These are phyloP conservation scores for Annona squamosa DNA, from an alignment of 164 flowering plant genomes.

Conservation along the genomic window DNA sequence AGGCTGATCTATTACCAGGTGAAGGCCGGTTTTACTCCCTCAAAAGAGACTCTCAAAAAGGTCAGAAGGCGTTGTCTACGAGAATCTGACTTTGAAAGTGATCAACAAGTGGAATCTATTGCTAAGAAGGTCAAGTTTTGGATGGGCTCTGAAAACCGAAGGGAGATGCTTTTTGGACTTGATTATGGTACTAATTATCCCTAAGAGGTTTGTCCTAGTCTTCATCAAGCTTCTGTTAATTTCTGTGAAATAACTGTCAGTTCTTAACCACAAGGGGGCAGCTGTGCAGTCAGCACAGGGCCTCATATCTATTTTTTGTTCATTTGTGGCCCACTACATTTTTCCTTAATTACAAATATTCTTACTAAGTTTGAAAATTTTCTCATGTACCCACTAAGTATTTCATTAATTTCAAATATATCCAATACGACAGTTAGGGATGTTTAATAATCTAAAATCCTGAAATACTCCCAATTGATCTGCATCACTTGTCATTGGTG, in stretches of 20 bases:
- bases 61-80: conserved; percentile 74
- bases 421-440: too few species aligned
- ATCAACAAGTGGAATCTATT: conserved; percentile 46
- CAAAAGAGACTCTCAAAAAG: conserved; percentile 66
- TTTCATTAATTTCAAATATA: too few species aligned
- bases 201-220: conserved; percentile 25
- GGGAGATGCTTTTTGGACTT: conserved; percentile 58
- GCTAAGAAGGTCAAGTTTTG: conserved; percentile 39
- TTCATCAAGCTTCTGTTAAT: background rate
- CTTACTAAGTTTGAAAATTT: too few species aligned
- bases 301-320: too few species aligned
- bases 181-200: conserved; percentile 45
- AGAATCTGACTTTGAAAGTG: conserved; percentile 62
- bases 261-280: too few species aligned
- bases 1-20: conserved; percentile 38
- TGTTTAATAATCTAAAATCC: too few species aligned
- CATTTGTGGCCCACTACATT: too few species aligned
- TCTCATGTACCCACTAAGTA: too few species aligned
- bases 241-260: background rate
- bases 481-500: too few species aligned
- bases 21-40: conserved; percentile 57
- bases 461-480: too few species aligned
- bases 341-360: too few species aligned
- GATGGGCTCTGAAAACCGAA: conserved; percentile 70
- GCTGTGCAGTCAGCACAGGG: too few species aligned